Conservation (phyloP, 108 stramenopile genomes). For the Pseudonitzschia multiseries region DNA sequence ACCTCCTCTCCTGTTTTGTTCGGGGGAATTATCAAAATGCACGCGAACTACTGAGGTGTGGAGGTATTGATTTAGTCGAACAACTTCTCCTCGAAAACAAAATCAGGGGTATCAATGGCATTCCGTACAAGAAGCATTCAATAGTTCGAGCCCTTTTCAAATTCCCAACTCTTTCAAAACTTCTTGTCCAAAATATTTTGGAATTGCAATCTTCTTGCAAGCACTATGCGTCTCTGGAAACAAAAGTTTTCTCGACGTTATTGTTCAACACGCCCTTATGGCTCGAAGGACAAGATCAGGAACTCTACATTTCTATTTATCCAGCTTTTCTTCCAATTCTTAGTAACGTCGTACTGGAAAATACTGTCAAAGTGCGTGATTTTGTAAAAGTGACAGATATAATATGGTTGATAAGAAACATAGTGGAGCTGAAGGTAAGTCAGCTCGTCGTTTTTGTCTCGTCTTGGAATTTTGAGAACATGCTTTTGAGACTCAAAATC, state of each 20-base stretch:
- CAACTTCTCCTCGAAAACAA: conserved; percentile 36
- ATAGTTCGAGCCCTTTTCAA: conserved; percentile 6
- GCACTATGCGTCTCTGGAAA: conserved; percentile 60
- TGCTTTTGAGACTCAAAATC: neutral
- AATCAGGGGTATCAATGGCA: neutral
- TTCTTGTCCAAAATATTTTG: conserved; percentile 55
- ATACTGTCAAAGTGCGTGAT: conserved; percentile 65
- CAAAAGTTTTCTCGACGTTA: conserved; percentile 60
- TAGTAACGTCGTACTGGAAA: conserved; percentile 45
- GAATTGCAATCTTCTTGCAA: conserved; percentile 61
- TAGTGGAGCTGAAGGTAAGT: conserved; percentile 32
- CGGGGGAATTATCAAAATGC: conserved; percentile 69
- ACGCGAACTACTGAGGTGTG: conserved; percentile 68
- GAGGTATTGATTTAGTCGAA: conserved; percentile 71
- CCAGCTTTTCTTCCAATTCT: conserved; percentile 60
- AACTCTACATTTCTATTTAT: conserved; percentile 37
- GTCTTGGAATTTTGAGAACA: neutral
- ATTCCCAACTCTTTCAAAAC: conserved; percentile 30
- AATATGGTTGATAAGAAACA: conserved; percentile 40
- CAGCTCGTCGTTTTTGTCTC: neutral
- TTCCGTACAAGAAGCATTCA: neutral
- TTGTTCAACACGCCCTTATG: conserved; percentile 75
- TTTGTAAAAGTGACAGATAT: conserved; percentile 53
- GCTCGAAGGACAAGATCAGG: conserved; percentile 46
- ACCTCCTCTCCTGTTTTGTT: conserved; percentile 61